Evolutionary conservation across 768 basidiomycete species (phyloP).

Genomic region (Psilocybe azurescens): DNA sequence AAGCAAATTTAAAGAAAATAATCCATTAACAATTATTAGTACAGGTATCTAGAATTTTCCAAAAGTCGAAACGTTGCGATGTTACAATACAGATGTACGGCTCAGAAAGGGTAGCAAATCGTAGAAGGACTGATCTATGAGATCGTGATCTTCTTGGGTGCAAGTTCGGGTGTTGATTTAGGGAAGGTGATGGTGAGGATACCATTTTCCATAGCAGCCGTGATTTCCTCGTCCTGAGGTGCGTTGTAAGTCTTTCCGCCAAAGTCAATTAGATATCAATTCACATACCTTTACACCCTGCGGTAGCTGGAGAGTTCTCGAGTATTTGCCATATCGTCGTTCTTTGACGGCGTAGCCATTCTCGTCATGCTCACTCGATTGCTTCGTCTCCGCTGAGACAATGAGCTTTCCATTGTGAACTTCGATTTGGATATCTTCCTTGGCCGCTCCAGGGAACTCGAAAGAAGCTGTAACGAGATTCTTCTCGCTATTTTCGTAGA

Average conservation of each 20-base stretch:
- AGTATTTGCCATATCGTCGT: conserved; percentile 49
- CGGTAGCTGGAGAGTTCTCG: conserved; percentile 57
- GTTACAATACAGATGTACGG: too few relatives aligned
- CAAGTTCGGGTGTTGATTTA: conserved; percentile 40
- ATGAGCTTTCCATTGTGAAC: conserved; percentile 53
- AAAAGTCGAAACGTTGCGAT: too few relatives aligned
- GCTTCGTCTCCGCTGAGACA: conserved; percentile 53
- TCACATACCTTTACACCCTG: conserved; percentile 55
- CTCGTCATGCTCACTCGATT: conserved; percentile 37
- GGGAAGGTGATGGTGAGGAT: conserved; percentile 56
- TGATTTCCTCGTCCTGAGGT: conserved; percentile 31
- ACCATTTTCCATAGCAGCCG: conserved; percentile 52
- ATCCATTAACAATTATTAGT: too few relatives aligned
- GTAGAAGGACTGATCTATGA: conserved; percentile 21
- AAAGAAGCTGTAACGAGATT: conserved; percentile 60
- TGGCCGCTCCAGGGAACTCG: conserved; percentile 62
- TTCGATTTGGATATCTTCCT: conserved; percentile 58
- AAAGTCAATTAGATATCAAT: background rate
- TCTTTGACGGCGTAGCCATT: conserved; percentile 50
- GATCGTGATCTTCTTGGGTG: conserved; percentile 38
- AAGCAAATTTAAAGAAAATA: too few relatives aligned
- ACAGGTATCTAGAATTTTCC: too few relatives aligned
- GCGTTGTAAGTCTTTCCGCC: background rate
- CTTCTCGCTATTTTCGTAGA: conserved; percentile 51
- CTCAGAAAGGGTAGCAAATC: too few relatives aligned